phyloP scores from a whole-genome alignment of 352 stramenopile genomes.

The Pythium aquatile region DNA sequence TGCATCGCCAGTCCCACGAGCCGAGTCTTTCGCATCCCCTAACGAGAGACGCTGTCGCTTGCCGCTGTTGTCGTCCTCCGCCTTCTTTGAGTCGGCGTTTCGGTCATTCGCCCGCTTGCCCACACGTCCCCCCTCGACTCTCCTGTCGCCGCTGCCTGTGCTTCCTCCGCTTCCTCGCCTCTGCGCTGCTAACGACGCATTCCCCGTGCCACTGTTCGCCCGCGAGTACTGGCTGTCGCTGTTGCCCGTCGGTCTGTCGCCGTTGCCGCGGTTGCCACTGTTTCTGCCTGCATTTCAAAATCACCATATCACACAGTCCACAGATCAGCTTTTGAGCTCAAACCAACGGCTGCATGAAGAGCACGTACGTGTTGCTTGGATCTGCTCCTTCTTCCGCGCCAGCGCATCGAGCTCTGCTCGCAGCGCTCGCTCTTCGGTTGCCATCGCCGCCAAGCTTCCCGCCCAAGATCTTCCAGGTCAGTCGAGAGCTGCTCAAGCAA shows the following conservation, averaged over 20 bases:
- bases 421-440: constrained; percentile 52
- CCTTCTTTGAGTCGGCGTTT: constrained; percentile 17
- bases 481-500: constrained; percentile 12
- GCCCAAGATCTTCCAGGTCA: constrained; percentile 12
- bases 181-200: neutral
- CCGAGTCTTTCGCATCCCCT: neutral
- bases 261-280: constrained; percentile 1
- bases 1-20: neutral
- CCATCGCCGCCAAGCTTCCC: constrained; percentile 8
- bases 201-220: neutral
- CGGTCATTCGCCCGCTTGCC: neutral
- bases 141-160: neutral
- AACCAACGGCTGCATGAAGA: neutral
- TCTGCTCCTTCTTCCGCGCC: constrained; percentile 44
- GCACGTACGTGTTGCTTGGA: constrained; percentile 31
- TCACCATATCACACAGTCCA: constrained; percentile 4
- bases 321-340: constrained; percentile 7
- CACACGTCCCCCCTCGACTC: neutral
- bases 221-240: neutral
- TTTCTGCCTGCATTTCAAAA: constrained; percentile 4
- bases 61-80: constrained; percentile 16
- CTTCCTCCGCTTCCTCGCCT: neutral
- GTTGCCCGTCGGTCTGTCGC: neutral
- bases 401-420: constrained; percentile 51
- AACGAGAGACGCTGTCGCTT: constrained; percentile 45